Evolutionary conservation across 352 stramenopile genomes (phyloP).

Genomic region (Pythium sp.): DNA sequence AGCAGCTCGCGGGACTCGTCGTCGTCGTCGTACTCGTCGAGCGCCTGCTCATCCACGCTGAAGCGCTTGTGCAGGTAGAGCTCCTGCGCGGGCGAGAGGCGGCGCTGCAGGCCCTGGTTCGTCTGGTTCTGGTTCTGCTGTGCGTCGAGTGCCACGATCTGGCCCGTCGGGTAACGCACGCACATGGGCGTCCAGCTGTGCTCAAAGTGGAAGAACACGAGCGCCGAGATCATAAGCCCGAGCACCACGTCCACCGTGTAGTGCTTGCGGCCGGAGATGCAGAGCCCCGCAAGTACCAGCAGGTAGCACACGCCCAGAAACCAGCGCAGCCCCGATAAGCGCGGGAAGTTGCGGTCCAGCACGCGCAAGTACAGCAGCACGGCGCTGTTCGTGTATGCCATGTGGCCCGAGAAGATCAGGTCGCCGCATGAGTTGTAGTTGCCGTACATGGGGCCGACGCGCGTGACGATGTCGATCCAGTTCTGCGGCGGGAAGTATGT

Average conservation of each 20-base stretch:
- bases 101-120: constrained; percentile 8
- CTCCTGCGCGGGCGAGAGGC: constrained; percentile 15
- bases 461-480: constrained; percentile 75
- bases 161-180: constrained; percentile 28
- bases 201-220: constrained; percentile 82
- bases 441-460: constrained; percentile 67
- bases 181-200: constrained; percentile 65
- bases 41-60: constrained; percentile 48
- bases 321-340: constrained; percentile 51
- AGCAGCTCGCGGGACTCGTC: constrained; percentile 19
- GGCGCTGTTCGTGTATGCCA: constrained; percentile 67
- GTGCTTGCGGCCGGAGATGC: constrained; percentile 67
- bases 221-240: constrained; percentile 53
- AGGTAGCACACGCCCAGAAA: constrained; percentile 52
- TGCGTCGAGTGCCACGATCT: constrained; percentile 23
- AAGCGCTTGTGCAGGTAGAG: constrained; percentile 41
- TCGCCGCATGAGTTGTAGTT: constrained; percentile 78
- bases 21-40: constrained; percentile 41
- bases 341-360: constrained; percentile 51
- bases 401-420: constrained; percentile 77
- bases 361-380: constrained; percentile 66
- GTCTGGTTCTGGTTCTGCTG: constrained; percentile 12
- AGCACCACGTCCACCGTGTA: constrained; percentile 81
- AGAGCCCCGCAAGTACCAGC: constrained; percentile 43
- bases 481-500: constrained; percentile 59